Evolutionary conservation across 805 yeast genomes (phyloP).

Genomic region (Candida sithepensis): DNA sequence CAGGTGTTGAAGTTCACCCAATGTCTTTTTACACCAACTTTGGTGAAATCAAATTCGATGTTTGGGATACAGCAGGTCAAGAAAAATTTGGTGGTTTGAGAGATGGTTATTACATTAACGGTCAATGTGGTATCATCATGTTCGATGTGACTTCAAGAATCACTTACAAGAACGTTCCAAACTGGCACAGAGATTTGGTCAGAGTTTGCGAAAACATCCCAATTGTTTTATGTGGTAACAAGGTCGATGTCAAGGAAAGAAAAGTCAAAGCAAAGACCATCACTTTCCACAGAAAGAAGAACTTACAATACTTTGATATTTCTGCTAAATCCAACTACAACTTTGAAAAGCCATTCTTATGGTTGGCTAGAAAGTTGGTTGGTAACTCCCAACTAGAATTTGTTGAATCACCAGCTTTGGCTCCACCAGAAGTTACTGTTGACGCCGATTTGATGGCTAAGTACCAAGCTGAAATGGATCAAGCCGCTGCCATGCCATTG

Average conservation of each 20-base stretch:
- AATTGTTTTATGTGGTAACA: conserved; percentile 98
- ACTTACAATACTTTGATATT: conserved; percentile 98
- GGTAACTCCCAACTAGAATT: conserved; percentile 98
- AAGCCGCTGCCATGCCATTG: conserved; percentile 98
- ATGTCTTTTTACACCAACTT: conserved; percentile 96
- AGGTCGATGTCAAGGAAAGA: conserved; percentile 99
- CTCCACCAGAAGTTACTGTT: conserved; percentile 98
- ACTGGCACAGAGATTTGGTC: conserved; percentile 99
- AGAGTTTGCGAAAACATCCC: conserved; percentile 99
- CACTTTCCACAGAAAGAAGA: conserved; percentile 99
- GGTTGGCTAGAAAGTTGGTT: conserved; percentile 99
- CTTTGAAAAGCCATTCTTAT: conserved; percentile 99
- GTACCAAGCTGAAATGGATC: conserved; percentile 99
- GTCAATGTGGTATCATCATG: conserved; percentile 99
- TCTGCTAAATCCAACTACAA: conserved; percentile 99
- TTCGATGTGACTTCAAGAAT: conserved; percentile 99
- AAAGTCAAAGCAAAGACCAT: conserved; percentile 99
- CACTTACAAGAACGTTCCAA: conserved; percentile 99
- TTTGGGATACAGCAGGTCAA: conserved; percentile 99
- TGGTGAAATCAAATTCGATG: conserved; percentile 98
- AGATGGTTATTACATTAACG: conserved; percentile 99
- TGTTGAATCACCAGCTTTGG: conserved; percentile 98
- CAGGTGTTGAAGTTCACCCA: conserved; percentile 99
- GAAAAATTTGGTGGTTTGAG: conserved; percentile 99
- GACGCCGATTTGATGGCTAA: conserved; percentile 95